Percentiles rank a stretch among this genome's conserved stretches.
These are phyloP conservation scores for Brassica hybrid DNA, from an alignment of 441 rosid genomes.

Conservation along the genomic window DNA sequence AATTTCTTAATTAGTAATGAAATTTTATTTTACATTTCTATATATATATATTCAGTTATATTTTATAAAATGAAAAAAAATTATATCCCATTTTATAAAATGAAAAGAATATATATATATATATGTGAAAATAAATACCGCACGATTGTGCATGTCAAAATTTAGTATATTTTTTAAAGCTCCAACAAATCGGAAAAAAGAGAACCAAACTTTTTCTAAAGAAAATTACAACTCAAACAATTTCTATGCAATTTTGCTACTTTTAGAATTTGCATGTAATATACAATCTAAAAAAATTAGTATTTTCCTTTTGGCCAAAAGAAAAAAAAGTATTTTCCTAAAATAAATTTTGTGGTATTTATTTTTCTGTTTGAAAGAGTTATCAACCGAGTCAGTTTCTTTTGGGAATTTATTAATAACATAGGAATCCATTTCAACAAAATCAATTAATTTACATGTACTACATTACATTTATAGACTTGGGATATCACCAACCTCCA, in stretches of 20 bases:
- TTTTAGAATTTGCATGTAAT: not conserved
- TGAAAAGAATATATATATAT: no score
- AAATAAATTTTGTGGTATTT: not conserved
- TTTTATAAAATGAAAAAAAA: no score
- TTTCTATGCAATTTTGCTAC: not conserved
- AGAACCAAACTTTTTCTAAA: not conserved
- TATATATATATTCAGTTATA: no score
- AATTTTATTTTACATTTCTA: no score
- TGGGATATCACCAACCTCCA: constrained; percentile 1
- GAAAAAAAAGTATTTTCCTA: not conserved
- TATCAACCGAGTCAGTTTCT: not conserved
- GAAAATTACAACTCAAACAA: not conserved
- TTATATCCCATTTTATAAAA: no score
- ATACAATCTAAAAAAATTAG: not conserved
- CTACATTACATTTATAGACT: not conserved
- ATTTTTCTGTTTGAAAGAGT: not conserved
- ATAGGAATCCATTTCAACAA: not conserved
- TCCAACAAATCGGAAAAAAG: not conserved
- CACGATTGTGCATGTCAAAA: no score
- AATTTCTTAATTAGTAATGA: no score
- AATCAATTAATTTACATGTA: not conserved
- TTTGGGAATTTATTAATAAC: not conserved
- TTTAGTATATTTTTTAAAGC: not conserved
- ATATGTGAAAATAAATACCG: no score
- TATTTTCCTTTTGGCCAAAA: no score